These are phyloP conservation scores for Fusarium brachygibbosum DNA, from an alignment of 2,329 filamentous ascomycete genomes.

Conservation along the genomic window DNA sequence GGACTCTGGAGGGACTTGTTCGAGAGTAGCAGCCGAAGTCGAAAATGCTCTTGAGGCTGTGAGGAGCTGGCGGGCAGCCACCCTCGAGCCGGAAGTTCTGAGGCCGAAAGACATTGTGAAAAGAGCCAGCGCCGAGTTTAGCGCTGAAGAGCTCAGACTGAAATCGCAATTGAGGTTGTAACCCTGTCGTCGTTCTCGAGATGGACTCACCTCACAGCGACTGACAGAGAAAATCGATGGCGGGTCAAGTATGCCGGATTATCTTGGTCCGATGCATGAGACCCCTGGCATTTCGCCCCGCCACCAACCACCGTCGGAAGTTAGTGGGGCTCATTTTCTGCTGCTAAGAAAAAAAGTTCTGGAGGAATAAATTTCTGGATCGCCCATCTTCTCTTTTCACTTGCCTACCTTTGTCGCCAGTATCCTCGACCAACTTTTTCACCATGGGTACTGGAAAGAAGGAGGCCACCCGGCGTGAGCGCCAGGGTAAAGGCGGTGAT, in stretches of 20 bases:
- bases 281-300: constrained; percentile 33
- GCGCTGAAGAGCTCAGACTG: constrained; percentile 17
- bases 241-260: constrained; percentile 46
- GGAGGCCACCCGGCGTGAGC: constrained; percentile 83
- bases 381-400: constrained; percentile 35
- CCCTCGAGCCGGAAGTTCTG: constrained; percentile 46
- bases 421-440: constrained; percentile 42
- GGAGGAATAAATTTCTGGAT: constrained; percentile 47
- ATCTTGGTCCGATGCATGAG: constrained; percentile 35
- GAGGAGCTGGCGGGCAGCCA: constrained; percentile 47
- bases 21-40: constrained; percentile 54
- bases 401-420: constrained; percentile 33
- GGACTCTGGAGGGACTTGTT: constrained; percentile 84
- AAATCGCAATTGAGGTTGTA: constrained; percentile 42
- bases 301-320: constrained; percentile 44
- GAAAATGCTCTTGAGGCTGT: constrained; percentile 52
- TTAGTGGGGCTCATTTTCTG: constrained; percentile 43
- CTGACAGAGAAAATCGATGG: constrained; percentile 45
- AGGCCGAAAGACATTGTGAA: constrained; percentile 50
- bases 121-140: constrained; percentile 24
- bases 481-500: constrained; percentile 87
- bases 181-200: constrained; percentile 30
- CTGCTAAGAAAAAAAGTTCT: constrained; percentile 47
- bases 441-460: constrained; percentile 93
- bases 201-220: constrained; percentile 2